phyloP scores from a whole-genome alignment of 345 rosid species.

The Triadica sebifera region DNA sequence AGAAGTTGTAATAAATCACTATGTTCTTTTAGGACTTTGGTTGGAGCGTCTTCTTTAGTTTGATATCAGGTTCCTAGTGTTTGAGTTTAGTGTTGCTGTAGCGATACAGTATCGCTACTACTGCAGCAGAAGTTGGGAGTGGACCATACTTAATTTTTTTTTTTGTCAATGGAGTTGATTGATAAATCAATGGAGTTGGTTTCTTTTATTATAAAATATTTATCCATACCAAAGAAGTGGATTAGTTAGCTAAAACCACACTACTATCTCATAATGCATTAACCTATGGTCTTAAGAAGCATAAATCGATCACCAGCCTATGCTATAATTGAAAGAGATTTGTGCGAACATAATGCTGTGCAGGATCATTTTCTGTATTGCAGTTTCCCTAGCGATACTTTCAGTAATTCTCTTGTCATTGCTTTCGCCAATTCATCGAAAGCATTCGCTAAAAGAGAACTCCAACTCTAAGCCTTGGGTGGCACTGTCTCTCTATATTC shows the following conservation, averaged over 20 bases:
- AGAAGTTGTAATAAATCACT: too few species aligned
- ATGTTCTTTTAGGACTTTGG: too few species aligned
- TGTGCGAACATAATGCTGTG: slow-evolving; percentile 44
- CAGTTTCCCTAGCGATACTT: slow-evolving; percentile 47
- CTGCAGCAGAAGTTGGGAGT: too few species aligned
- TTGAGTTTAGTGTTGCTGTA: too few species aligned
- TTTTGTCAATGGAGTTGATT: too few species aligned
- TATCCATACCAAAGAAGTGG: slow-evolving; percentile 10
- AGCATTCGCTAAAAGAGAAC: slow-evolving; percentile 15
- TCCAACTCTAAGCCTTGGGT: slow-evolving; percentile 37
- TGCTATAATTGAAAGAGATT: background rate
- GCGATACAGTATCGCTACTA: too few species aligned
- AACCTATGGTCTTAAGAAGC: background rate
- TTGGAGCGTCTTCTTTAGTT: too few species aligned
- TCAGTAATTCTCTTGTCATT: slow-evolving; percentile 57
- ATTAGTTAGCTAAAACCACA: slow-evolving; percentile 34
- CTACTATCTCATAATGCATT: slow-evolving; percentile 8
- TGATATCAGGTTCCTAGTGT: too few species aligned
- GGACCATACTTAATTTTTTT: too few species aligned
- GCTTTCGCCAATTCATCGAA: slow-evolving; percentile 50
- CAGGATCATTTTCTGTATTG: slow-evolving; percentile 52
- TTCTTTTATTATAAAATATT: background rate
- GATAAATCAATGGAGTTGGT: background rate
- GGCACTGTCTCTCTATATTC: slow-evolving; percentile 67
- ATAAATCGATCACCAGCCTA: background rate